Evolutionary conservation across 805 yeast species (phyloP).

Genomic region (Crinitomyces ghanaensis): DNA sequence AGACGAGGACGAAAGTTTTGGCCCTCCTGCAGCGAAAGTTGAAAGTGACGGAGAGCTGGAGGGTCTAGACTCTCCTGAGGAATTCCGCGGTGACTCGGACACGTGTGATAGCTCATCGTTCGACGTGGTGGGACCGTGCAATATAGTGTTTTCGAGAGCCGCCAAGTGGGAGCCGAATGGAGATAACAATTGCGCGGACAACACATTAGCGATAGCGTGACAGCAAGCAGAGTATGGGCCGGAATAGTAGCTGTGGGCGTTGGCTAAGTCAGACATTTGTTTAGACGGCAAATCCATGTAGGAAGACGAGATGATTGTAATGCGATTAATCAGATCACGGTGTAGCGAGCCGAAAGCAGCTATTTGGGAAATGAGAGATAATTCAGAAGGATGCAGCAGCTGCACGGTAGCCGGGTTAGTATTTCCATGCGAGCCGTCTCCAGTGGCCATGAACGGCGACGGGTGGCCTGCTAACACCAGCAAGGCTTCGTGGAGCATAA

Average conservation of each 20-base stretch:
- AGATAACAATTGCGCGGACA: slow-evolving; percentile 3
- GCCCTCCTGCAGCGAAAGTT: no score
- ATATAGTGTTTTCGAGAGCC: slow-evolving; percentile 11
- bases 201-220: slow-evolving; percentile 8
- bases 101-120: no score
- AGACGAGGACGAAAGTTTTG: slow-evolving; percentile 9
- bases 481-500: slow-evolving; percentile 18
- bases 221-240: slow-evolving; percentile 9
- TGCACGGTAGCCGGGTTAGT: slow-evolving; percentile 4
- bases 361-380: slow-evolving; percentile 10
- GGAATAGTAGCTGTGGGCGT: slow-evolving; percentile 1
- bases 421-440: not conserved
- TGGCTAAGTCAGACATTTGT: slow-evolving; percentile 1
- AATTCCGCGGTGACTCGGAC: no score
- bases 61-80: no score
- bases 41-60: no score
- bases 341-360: slow-evolving; percentile 13
- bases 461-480: slow-evolving; percentile 16
- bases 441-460: slow-evolving; percentile 8
- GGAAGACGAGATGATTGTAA: slow-evolving; percentile 7
- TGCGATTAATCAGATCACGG: slow-evolving; percentile 5
- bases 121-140: no score
- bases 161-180: slow-evolving; percentile 10
- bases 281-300: slow-evolving; percentile 4
- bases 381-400: slow-evolving; percentile 15